Conservation (phyloP, 2,329 filamentous ascomycete species). For the Tolypocladium ovalisporum region DNA sequence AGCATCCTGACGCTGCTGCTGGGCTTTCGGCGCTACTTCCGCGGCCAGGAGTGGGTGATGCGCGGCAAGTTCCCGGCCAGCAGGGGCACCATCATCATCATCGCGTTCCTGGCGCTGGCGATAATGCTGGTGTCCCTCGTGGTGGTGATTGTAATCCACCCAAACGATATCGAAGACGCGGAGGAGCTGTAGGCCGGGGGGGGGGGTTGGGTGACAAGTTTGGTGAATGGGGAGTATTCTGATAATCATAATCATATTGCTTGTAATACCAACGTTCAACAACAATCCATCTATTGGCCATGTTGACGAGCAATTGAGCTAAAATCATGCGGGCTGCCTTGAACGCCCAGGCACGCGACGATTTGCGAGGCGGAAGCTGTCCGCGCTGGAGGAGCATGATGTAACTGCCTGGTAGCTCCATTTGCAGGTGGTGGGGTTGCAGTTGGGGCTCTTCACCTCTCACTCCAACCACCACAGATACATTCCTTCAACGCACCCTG, state of each 20-base stretch:
- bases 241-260: too few species aligned
- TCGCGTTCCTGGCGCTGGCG: constrained; percentile 53
- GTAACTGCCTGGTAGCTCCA: neutral
- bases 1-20: constrained; percentile 65
- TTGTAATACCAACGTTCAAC: neutral
- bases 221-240: too few species aligned
- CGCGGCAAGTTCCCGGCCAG: constrained; percentile 71
- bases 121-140: constrained; percentile 51
- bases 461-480: neutral
- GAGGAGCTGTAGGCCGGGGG: neutral
- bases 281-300: neutral
- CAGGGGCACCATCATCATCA: constrained; percentile 61
- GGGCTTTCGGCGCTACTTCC: constrained; percentile 70
- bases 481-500: neutral
- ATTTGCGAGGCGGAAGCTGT: neutral
- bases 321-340: neutral
- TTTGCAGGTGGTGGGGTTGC: neutral
- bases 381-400: neutral
- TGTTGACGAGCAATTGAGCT: neutral
- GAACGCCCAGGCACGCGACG: neutral
- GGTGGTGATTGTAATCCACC: constrained; percentile 47
- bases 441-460: neutral
- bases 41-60: constrained; percentile 70
- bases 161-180: constrained; percentile 7
- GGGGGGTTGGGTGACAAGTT: too few species aligned